Evolutionary conservation across 345 rosid genomes (phyloP).

Genomic region (Passiflora organensis): DNA sequence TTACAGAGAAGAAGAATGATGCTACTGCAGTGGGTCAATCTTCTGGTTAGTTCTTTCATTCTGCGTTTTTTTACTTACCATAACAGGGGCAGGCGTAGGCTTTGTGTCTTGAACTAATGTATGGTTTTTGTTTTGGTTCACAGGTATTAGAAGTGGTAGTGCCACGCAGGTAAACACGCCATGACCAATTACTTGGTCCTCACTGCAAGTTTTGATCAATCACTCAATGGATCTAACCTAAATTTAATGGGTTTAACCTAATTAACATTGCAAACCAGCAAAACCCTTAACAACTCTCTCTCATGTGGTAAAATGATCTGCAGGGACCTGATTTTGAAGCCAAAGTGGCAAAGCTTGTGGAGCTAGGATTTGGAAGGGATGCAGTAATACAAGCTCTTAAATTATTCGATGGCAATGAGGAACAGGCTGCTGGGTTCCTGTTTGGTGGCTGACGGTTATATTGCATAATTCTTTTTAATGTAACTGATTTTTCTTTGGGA

Average conservation of each 20-base stretch:
- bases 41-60: slow-evolving; percentile 43
- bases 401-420: slow-evolving; percentile 79
- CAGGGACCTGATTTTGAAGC: slow-evolving; percentile 85
- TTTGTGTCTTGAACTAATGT: background rate
- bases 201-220: no score
- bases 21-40: slow-evolving; percentile 43
- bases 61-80: no score
- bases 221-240: background rate
- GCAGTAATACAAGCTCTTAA: slow-evolving; percentile 84
- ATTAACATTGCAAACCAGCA: background rate
- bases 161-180: slow-evolving; percentile 37
- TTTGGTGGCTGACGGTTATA: slow-evolving; percentile 58
- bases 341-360: slow-evolving; percentile 84
- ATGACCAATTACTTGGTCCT: background rate
- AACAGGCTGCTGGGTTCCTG: slow-evolving; percentile 93
- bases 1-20: slow-evolving; percentile 36
- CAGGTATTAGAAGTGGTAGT: slow-evolving; percentile 30
- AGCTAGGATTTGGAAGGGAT: slow-evolving; percentile 77
- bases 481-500: background rate
- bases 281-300: background rate
- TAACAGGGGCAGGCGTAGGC: no score
- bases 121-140: slow-evolving; percentile 3
- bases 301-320: background rate
- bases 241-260: no score
- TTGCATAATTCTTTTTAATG: background rate